Base-by-base conservation (phyloP, 768 basidiomycete genomes). In the Lentinula lateritia region DNA sequence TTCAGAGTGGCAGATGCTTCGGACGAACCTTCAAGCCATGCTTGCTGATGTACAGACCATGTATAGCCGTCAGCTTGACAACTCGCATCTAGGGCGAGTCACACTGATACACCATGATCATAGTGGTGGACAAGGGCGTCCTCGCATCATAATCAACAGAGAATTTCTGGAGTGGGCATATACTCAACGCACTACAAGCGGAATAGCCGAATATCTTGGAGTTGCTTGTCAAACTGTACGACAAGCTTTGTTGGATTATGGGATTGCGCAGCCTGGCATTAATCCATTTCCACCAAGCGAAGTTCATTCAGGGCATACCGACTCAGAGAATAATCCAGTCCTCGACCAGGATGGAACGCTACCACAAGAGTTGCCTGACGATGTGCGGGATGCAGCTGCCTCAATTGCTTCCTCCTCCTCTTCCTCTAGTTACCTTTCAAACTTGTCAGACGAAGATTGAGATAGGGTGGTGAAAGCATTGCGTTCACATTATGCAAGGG, bases 391-490 rank as follows among this genome's bases (percentile, higher is more conserved):
- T 43, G 39, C 20, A 7, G 16, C 12, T 8, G 20, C 50, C 16
- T 41, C 15, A 0, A 38, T 61, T 18, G 0, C 42, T 15, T 63
- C 63, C 12, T 63, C 52, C 16, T 50, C 62, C 9, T 63, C 52
- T 23, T 50, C 62, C 13, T 45, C 20, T n/a, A 23, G 28, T 23
- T 23, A 23, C 56, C 62, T 48, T 13, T 63, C 60, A 5, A 46
- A 28, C 32, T 59, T 66, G 28, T 41, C 61, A 2, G 61, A 68
- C 43, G 34, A 57, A 1, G 66, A 66, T 5, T 53, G 68, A 1
- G 67, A 69, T 52, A 20, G 5, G 12, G n/a, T 61, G 3, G 46
- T 67, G 0, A 10, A 20, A 13, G 46, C 43, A 1, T 56, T 66
- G 13, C 61, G 68, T 5, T n/a, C 38, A 0, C 57, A 58, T 32